phyloP scores from a whole-genome alignment of 2,329 filamentous ascomycete species.

The Botryotinia narcissicola region DNA sequence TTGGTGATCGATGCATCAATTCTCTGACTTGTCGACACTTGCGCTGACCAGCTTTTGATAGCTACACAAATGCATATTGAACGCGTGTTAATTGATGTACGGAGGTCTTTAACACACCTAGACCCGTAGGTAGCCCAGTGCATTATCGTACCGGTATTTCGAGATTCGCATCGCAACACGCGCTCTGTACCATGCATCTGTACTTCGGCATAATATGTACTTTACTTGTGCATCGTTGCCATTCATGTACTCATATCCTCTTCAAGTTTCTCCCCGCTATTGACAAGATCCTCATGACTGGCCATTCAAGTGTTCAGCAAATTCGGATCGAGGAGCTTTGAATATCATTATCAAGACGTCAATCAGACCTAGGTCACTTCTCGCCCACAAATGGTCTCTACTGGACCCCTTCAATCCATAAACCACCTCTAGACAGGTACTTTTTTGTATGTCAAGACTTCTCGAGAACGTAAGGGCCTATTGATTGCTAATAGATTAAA shows the following conservation, averaged over 20 bases:
- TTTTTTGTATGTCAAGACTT: slow-evolving; percentile 10
- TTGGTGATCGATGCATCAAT: slow-evolving; percentile 5
- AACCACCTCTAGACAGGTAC: neutral
- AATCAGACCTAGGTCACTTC: neutral
- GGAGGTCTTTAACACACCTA: neutral
- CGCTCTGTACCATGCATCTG: slow-evolving; percentile 3
- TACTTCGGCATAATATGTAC: neutral
- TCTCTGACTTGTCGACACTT: slow-evolving; percentile 6
- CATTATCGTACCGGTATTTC: slow-evolving; percentile 14
- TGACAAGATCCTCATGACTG: neutral
- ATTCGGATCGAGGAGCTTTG: neutral
- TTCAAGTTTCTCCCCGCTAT: neutral
- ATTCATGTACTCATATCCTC: neutral
- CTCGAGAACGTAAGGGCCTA: neutral
- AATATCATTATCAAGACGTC: neutral
- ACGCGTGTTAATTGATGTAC: slow-evolving; percentile 13
- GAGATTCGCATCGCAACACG: slow-evolving; percentile 7
- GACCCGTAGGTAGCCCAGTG: slow-evolving; percentile 7
- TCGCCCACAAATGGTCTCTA: neutral
- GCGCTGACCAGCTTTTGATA: neutral
- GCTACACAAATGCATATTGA: slow-evolving; percentile 16
- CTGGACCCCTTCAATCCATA: neutral
- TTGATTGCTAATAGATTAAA: neutral
- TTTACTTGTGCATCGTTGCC: neutral
- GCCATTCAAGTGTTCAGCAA: neutral